Percentiles rank a stretch among this genome's conserved stretches.
Evolutionary conservation across 2,329 filamentous ascomycete species (phyloP).

Genomic region (Monosporascus sp.): DNA sequence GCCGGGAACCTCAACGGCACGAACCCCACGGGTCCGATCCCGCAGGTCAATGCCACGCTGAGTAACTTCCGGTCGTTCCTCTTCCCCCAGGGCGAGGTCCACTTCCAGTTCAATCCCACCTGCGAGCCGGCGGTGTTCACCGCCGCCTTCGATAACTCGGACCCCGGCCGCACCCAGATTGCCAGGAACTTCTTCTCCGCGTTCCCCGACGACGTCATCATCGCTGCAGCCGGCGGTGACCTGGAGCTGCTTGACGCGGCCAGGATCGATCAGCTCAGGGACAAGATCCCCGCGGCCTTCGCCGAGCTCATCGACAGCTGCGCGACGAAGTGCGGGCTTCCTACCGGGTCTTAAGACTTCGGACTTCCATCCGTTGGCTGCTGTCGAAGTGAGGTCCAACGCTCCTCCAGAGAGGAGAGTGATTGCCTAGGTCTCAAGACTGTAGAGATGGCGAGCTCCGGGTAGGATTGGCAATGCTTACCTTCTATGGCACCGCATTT

Average conservation of each 20-base stretch:
- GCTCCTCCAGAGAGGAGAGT: no score
- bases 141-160: constrained; percentile 34
- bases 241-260: not conserved
- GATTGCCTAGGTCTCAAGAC: no score
- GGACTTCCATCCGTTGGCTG: not conserved
- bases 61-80: constrained; percentile 32
- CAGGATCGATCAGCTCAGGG: not conserved
- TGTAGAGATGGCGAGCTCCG: no score
- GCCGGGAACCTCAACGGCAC: constrained; percentile 19
- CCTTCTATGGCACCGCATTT: no score
- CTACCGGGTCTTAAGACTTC: not conserved
- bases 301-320: not conserved
- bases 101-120: constrained; percentile 40
- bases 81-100: constrained; percentile 37
- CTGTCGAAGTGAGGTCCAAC: no score
- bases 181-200: constrained; percentile 23
- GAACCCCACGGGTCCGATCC: constrained; percentile 16
- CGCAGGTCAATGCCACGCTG: constrained; percentile 21
- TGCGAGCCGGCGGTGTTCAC: constrained; percentile 37
- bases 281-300: not conserved
- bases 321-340: not conserved
- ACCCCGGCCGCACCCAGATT: constrained; percentile 34
- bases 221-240: constrained; percentile 3
- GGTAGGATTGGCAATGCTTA: no score
- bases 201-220: constrained; percentile 14